These are phyloP conservation scores for Primulina eburnea DNA, from an alignment of 257 asterid species.

Conservation along the genomic window DNA sequence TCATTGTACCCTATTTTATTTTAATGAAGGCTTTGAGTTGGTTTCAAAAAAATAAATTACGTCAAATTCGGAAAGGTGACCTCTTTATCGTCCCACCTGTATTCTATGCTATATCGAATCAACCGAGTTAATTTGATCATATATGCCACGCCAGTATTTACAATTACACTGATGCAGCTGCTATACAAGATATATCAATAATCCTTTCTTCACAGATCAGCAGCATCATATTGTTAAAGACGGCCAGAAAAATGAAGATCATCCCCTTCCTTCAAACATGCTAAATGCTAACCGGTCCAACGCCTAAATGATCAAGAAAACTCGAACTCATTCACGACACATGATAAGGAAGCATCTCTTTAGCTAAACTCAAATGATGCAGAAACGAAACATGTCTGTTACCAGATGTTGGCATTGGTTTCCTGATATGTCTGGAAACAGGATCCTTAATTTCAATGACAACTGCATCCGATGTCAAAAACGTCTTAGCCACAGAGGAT, in stretches of 20 bases:
- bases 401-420: conserved; percentile 61
- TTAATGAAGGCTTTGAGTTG: not conserved
- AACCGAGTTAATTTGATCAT: too few relatives aligned
- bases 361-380: not conserved
- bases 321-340: too few relatives aligned
- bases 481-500: conserved; percentile 67
- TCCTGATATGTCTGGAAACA: conserved; percentile 27
- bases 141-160: too few relatives aligned
- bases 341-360: too few relatives aligned
- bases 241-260: not conserved
- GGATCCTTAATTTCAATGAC: conserved; percentile 63
- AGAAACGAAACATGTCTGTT: conserved; percentile 7
- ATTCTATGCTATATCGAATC: too few relatives aligned
- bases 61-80: too few relatives aligned
- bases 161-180: not conserved
- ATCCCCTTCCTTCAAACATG: not conserved
- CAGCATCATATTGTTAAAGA: conserved; percentile 15
- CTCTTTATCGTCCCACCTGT: too few relatives aligned
- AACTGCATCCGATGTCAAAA: conserved; percentile 76
- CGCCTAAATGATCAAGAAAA: conserved; percentile 35
- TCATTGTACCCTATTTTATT: not conserved
- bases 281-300: conserved; percentile 42
- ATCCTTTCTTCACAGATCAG: not conserved
- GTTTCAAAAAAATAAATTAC: too few relatives aligned
- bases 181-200: not conserved